phyloP scores from a whole-genome alignment of 1,284 basidiomycete species.

The Cutaneotrichosporon sp. region DNA sequence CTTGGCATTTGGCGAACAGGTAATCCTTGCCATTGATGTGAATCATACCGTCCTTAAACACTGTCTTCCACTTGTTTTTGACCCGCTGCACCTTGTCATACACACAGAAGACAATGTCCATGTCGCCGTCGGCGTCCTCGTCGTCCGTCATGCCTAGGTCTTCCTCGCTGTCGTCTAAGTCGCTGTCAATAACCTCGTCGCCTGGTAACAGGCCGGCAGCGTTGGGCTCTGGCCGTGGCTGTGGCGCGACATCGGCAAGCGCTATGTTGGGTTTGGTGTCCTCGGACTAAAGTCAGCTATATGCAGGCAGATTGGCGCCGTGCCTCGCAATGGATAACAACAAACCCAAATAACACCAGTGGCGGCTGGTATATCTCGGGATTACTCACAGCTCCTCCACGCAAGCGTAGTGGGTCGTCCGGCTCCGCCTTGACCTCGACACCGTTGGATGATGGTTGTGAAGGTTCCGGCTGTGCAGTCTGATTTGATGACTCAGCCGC shows the following conservation, averaged over 20 bases:
- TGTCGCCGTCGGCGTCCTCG: slow-evolving; percentile 52
- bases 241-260: not conserved
- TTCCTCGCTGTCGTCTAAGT: slow-evolving; percentile 81
- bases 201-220: slow-evolving; percentile 50
- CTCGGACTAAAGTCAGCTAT: slow-evolving; percentile 9
- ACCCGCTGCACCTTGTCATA: slow-evolving; percentile 99
- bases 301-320: too few relatives aligned
- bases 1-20: slow-evolving; percentile 87
- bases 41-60: slow-evolving; percentile 98
- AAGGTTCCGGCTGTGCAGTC: not conserved
- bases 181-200: slow-evolving; percentile 87
- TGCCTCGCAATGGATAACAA: too few relatives aligned
- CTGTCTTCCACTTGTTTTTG: slow-evolving; percentile 99
- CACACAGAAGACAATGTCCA: slow-evolving; percentile 95
- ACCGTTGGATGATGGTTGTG: slow-evolving; percentile 12
- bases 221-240: slow-evolving; percentile 42
- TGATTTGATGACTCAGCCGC: slow-evolving; percentile 12
- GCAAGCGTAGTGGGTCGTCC: slow-evolving; percentile 36
- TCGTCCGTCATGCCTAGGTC: slow-evolving; percentile 57
- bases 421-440: slow-evolving; percentile 41
- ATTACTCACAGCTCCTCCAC: slow-evolving; percentile 33
- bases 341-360: too few relatives aligned
- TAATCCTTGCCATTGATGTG: slow-evolving; percentile 96
- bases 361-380: too few relatives aligned
- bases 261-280: slow-evolving; percentile 8